These are phyloP conservation scores for Coemansia sp. DNA, from an alignment of 192 early-diverging fungal genomes.

Conservation along the genomic window DNA sequence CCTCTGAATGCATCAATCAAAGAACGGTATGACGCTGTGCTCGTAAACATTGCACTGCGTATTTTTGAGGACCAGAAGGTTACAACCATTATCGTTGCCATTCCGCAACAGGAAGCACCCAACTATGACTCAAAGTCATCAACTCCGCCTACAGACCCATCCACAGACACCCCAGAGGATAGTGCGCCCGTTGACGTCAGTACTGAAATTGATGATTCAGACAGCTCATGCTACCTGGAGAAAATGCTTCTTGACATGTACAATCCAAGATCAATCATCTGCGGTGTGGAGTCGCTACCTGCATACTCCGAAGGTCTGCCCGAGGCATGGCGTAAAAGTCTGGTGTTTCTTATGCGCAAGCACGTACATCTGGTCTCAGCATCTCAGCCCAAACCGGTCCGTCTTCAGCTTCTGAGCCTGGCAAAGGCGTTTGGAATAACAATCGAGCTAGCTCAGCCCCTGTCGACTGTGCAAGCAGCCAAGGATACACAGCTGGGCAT, in stretches of 20 bases:
- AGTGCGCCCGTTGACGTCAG: neutral
- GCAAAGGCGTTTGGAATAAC: constrained; percentile 25
- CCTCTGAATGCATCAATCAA: neutral
- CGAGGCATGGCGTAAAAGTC: constrained; percentile 28
- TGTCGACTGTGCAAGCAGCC: constrained; percentile 17
- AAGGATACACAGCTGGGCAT: constrained; percentile 29
- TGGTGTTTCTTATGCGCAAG: constrained; percentile 30
- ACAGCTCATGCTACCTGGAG: constrained; percentile 14
- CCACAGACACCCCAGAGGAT: neutral
- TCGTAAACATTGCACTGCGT: constrained; percentile 32
- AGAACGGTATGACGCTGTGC: constrained; percentile 14
- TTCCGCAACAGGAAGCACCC: neutral
- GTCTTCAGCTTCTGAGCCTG: constrained; percentile 36
- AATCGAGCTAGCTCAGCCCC: constrained; percentile 30
- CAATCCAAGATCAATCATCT: constrained; percentile 24
- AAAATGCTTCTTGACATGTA: constrained; percentile 26
- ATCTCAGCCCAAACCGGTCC: constrained; percentile 30
- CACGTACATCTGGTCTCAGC: constrained; percentile 31
- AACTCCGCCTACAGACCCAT: neutral
- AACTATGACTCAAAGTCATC: neutral
- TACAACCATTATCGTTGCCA: constrained; percentile 11
- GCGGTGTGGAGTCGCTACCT: constrained; percentile 41
- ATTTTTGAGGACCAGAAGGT: constrained; percentile 29
- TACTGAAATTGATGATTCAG: neutral
- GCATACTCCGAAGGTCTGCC: constrained; percentile 24